Percentiles rank a stretch among this genome's conserved stretches.
phyloP scores from a whole-genome alignment of 2,329 filamentous ascomycete species.

The Spiromastix sp. region DNA sequence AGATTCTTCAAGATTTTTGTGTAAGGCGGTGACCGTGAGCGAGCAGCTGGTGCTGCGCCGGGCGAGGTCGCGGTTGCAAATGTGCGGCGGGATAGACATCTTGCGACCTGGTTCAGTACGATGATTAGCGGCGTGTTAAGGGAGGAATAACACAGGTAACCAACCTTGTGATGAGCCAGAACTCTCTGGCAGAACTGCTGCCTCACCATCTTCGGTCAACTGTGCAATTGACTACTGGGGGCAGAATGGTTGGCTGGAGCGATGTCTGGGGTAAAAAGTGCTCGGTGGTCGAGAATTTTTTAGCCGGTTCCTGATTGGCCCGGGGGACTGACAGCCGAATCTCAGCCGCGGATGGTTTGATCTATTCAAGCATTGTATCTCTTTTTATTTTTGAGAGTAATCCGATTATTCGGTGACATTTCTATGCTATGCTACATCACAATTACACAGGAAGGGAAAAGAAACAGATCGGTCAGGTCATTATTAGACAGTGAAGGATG shows the following conservation, averaged over 20 bases:
- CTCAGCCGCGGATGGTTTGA: too few species aligned
- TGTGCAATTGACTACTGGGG: neutral
- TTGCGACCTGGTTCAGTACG: too few species aligned
- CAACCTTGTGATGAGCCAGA: conserved; percentile 1
- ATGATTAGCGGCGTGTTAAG: too few species aligned
- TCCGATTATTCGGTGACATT: too few species aligned
- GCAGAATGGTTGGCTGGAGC: neutral
- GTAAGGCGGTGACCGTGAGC: conserved; percentile 62
- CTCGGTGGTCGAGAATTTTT: conserved; percentile 4
- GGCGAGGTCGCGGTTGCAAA: conserved; percentile 10
- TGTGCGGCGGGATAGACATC: conserved; percentile 9
- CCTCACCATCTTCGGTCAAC: conserved; percentile 3
- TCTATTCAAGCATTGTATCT: too few species aligned
- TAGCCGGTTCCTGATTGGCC: conserved; percentile 8
- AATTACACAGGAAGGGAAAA: too few species aligned
- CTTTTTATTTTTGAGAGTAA: too few species aligned
- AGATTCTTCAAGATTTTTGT: conserved; percentile 70
- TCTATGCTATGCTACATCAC: too few species aligned
- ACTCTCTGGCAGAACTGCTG: conserved; percentile 4
- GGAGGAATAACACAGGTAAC: too few species aligned
- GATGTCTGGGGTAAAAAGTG: neutral
- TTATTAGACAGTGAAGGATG: too few species aligned
- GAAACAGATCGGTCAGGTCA: too few species aligned
- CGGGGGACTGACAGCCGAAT: neutral
- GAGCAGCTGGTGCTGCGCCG: neutral